Evolutionary conservation across 2,329 filamentous ascomycete genomes (phyloP).

Genomic region (Stachybotrys chartarum): DNA sequence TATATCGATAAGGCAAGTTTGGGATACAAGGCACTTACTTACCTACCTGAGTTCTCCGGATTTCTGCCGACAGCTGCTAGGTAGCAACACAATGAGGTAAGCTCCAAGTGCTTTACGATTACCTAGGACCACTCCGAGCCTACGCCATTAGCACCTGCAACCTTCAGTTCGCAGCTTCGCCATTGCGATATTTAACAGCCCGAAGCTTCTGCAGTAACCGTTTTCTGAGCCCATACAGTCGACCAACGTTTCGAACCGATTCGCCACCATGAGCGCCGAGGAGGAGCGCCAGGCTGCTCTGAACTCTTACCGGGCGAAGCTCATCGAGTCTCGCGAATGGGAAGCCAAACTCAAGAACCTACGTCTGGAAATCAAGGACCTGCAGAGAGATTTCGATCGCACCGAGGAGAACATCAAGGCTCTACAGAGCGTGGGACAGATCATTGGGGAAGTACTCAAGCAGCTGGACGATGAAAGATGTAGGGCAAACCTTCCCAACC

Average conservation of each 20-base stretch:
- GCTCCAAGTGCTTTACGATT: background rate
- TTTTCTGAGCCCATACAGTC: background rate
- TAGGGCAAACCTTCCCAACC: slow-evolving; percentile 37
- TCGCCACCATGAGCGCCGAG: slow-evolving; percentile 41
- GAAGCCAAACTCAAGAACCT: slow-evolving; percentile 94
- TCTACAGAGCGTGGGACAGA: slow-evolving; percentile 96
- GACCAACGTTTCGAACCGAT: background rate
- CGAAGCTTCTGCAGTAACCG: background rate
- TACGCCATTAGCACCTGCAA: background rate
- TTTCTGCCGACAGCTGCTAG: background rate
- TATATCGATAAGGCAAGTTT: too few relatives aligned
- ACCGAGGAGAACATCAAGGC: slow-evolving; percentile 99
- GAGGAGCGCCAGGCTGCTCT: slow-evolving; percentile 63
- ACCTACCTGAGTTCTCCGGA: background rate
- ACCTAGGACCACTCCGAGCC: background rate
- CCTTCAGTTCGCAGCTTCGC: background rate
- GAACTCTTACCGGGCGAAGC: slow-evolving; percentile 69
- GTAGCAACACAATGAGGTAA: background rate
- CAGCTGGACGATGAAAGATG: slow-evolving; percentile 98
- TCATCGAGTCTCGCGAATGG: slow-evolving; percentile 95
- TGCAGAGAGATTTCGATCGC: slow-evolving; percentile 91
- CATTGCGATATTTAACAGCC: background rate
- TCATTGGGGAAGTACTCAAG: slow-evolving; percentile 98
- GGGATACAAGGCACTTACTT: too few relatives aligned
- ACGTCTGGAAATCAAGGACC: slow-evolving; percentile 89